These are phyloP conservation scores for Podaxis sp. DNA, from an alignment of 768 basidiomycete species.

Conservation along the genomic window DNA sequence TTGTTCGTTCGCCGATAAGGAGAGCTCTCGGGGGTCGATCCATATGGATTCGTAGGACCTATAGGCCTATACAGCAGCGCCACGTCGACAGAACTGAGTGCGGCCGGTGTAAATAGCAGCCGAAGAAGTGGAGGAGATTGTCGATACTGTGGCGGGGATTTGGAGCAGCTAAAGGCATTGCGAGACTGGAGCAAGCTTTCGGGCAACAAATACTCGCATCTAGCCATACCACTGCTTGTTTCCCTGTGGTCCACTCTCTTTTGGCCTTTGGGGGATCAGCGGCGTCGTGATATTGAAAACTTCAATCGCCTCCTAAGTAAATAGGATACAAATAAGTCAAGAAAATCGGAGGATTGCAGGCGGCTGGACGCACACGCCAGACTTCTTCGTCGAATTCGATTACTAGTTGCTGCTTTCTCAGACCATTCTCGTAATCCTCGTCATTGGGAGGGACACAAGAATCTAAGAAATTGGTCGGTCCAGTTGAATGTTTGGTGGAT, in stretches of 20 bases:
- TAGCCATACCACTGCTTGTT: conserved; percentile 72
- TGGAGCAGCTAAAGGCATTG: conserved; percentile 1
- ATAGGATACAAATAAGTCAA: not conserved
- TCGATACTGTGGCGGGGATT: too few relatives aligned
- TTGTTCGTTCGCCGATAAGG: too few relatives aligned
- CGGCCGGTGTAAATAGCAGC: not conserved
- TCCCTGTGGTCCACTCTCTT: conserved; percentile 54
- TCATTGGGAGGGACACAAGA: conserved; percentile 62
- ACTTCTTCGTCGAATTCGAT: conserved; percentile 89
- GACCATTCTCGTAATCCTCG: conserved; percentile 61
- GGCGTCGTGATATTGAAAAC: conserved; percentile 79
- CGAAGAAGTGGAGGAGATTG: not conserved
- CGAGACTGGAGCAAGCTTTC: not conserved
- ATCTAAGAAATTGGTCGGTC: conserved; percentile 37
- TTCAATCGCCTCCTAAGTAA: conserved; percentile 75
- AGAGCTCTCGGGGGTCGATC: too few relatives aligned
- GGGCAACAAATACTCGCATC: conserved; percentile 7
- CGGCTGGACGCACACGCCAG: conserved; percentile 67
- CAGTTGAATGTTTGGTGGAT: not conserved
- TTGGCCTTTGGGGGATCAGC: conserved; percentile 72
- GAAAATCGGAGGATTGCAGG: not conserved
- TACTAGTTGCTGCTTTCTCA: conserved; percentile 82
- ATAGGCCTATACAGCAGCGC: too few relatives aligned
- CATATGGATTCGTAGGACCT: too few relatives aligned
- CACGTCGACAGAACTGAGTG: too few relatives aligned